Base-by-base conservation (phyloP, 805 yeast genomes). In the Saccharomycopsis selenospora region DNA sequence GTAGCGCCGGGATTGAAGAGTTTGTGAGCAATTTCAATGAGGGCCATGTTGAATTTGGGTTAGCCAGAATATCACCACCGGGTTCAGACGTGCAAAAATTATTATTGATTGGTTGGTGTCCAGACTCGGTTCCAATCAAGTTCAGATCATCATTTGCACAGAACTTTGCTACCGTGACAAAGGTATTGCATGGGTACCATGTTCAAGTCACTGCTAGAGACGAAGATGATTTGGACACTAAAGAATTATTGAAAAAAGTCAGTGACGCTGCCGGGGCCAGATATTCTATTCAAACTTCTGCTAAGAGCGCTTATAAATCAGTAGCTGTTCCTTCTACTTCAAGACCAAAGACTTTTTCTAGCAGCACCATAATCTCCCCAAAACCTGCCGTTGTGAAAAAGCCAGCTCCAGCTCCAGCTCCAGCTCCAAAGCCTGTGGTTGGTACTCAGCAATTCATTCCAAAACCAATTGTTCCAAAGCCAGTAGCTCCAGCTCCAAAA, bases 151-250 rank as follows among this genome's bases (percentile, higher is more conserved):
- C 89, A 1, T 85, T 81, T 66, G 89, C 91, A 24, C 68, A 79
- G 52, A 85, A 85, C 64, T 81, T 84, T 56, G 88, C 86, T 36
- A 85, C 81, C 36, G 85, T 85, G 18, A 77, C 89, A 24, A 79
- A 73, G 51, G 70, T 79, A 18, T 72, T 85, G 59, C 73, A 73
- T 56, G 95, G 95, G 42, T 93, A 91, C 67, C 99, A 93, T 63
- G 90, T 93, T 47, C 97, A 93, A 66, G 81, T 93, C 56, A 89
- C 96, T 43, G 98, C 98, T n/a, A 80, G 98, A 67, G 95, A 87
- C 61, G 71, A 77, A 40, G 96, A 89, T 60, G 99, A 93, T 64
- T 73, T 95, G 62, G 85, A 87, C 57, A 84, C 85, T 40, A 73
- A 73, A 23, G 95, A 85, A 51, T 76, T 93, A 50, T 64, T 88